Base-by-base conservation (phyloP, 2,329 filamentous ascomycete species). In the Neonectria faginata region DNA sequence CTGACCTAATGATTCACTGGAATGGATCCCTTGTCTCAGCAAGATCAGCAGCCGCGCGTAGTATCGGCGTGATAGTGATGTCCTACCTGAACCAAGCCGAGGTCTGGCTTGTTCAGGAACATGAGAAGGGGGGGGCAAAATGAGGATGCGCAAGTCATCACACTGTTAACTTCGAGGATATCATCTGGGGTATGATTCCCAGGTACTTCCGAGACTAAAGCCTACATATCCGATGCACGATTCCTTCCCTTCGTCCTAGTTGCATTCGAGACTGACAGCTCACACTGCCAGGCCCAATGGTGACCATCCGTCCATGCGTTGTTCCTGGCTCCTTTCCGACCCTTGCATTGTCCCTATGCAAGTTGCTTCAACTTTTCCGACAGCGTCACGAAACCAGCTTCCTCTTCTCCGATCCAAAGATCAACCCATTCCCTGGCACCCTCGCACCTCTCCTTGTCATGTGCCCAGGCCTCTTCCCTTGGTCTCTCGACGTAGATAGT, bases 401-500 rank as follows among this genome's bases (percentile, higher is more conserved):
- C 74, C 0, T 68, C 73, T 58, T 76, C 73, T 1, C 66, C 60
- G 20, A 82, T 71, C 80, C 80, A 81, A 31, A 82, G 25, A 65
- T 81, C 79, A 39, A 81, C 78, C 78, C 78, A 80, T 10, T 69
- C 67, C 66, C 84, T 86, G 20, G 85, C 83, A 57, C 84, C 82
- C 44, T 80, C 80, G 67, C 86, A 84, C 41, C 82, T 80, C 27
- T 86, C 80, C 25, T 86, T 78, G 5, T 87, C 85, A 18, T 70
- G 57, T 9, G 73, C 71, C 86, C 87, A 90, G 7, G 80, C 82
- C 78, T 94, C 92, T 78, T 97, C 92, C 47, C 77, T 70, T 3
- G 79, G 76, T 62, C 92, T 82, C 79, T 92, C 91, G 3, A 96
- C 87, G 75, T 94, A 96, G 2, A 96, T 83, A 0, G 91, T 92